Evolutionary conservation across 169 alveolate species (phyloP).

Genomic region (Toxoplasma gondii): DNA sequence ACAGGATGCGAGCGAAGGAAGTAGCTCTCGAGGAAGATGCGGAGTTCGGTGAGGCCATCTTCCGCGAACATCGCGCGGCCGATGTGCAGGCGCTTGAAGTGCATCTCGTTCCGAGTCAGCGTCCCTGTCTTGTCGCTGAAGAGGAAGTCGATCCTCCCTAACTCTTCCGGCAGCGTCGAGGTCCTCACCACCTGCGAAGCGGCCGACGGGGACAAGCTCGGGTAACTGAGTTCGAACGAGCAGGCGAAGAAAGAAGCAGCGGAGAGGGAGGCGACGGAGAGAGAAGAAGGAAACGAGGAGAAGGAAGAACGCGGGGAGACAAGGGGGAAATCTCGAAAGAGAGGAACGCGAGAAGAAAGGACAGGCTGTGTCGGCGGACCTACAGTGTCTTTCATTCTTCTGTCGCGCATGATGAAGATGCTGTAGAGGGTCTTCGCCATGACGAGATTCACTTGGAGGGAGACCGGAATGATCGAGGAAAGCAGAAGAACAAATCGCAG

Average conservation of each 20-base stretch:
- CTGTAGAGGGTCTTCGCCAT: constrained; percentile 94
- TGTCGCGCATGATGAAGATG: constrained; percentile 87
- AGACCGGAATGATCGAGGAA: constrained; percentile 96
- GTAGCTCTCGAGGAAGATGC: background rate
- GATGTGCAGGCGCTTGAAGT: constrained; percentile 80
- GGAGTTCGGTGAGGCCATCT: constrained; percentile 63
- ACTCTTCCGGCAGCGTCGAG: constrained; percentile 87
- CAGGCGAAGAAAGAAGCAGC: no score
- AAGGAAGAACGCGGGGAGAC: no score
- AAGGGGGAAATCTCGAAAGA: no score
- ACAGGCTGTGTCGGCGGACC: background rate
- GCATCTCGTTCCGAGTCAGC: constrained; percentile 88
- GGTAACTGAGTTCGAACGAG: background rate
- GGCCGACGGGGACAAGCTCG: background rate
- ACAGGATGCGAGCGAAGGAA: background rate
- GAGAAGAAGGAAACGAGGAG: no score
- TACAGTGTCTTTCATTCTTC: constrained; percentile 92
- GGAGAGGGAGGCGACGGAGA: no score
- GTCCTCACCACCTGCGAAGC: constrained; percentile 65
- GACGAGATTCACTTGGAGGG: constrained; percentile 96
- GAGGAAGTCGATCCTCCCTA: constrained; percentile 83
- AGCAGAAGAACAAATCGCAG: constrained; percentile 91
- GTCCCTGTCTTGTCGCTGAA: constrained; percentile 94
- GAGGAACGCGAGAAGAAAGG: no score
- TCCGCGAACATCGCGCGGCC: constrained; percentile 79